Evolutionary conservation across 805 yeast species (phyloP).

Genomic region (Blastobotrys chiropterorum): DNA sequence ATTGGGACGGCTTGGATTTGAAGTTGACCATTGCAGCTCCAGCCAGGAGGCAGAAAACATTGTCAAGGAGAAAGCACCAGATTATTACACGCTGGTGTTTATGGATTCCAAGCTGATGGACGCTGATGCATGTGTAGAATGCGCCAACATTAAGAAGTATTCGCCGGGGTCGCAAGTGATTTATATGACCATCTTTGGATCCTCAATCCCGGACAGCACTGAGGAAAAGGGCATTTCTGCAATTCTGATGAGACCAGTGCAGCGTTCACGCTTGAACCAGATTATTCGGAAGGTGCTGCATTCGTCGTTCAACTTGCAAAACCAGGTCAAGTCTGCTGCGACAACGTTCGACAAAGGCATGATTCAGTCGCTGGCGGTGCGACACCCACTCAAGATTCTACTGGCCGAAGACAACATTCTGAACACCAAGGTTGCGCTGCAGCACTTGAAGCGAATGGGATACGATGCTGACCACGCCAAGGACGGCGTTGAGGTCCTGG

Average conservation of each 20-base stretch:
- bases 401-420: slow-evolving; percentile 50
- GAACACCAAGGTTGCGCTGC: slow-evolving; percentile 45
- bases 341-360: slow-evolving; percentile 21
- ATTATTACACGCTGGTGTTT: slow-evolving; percentile 18
- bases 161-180: slow-evolving; percentile 18
- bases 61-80: slow-evolving; percentile 10
- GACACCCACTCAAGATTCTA: slow-evolving; percentile 41
- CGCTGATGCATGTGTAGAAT: slow-evolving; percentile 11
- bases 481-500: slow-evolving; percentile 43
- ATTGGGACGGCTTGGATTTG: slow-evolving; percentile 33
- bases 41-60: slow-evolving; percentile 18
- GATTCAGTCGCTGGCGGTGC: slow-evolving; percentile 18
- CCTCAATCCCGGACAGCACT: slow-evolving; percentile 19
- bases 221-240: slow-evolving; percentile 20
- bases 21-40: slow-evolving; percentile 25
- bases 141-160: slow-evolving; percentile 9
- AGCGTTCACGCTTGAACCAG: slow-evolving; percentile 18
- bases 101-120: slow-evolving; percentile 18
- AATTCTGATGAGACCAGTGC: slow-evolving; percentile 22
- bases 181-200: slow-evolving; percentile 24
- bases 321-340: slow-evolving; percentile 14
- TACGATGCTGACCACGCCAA: slow-evolving; percentile 47
- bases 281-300: slow-evolving; percentile 17
- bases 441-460: slow-evolving; percentile 44
- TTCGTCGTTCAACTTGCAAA: slow-evolving; percentile 14